Evolutionary conservation across 163 green algal genomes (phyloP).

Genomic region (Volvox carteri): DNA sequence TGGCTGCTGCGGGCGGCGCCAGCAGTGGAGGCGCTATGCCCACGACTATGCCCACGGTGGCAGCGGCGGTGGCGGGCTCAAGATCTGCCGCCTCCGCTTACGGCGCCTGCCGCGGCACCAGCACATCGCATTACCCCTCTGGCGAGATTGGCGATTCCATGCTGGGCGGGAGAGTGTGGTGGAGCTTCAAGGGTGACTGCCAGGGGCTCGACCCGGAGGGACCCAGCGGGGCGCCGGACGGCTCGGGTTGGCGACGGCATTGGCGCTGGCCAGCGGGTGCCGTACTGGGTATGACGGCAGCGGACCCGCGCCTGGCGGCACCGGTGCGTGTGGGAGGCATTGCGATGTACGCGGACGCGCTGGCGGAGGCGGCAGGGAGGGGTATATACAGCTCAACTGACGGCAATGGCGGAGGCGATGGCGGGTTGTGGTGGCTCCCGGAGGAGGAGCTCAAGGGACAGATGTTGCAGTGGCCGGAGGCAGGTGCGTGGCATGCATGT

Average conservation of each 20-base stretch:
- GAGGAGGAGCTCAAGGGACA: neutral
- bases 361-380: neutral
- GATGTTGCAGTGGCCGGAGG: conserved; percentile 21
- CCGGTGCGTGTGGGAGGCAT: neutral
- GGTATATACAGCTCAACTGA: neutral
- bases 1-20: neutral
- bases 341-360: neutral
- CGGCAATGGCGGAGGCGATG: neutral
- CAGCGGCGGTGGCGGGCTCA: neutral
- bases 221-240: too few species aligned
- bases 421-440: neutral
- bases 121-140: too few species aligned
- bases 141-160: neutral
- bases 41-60: neutral
- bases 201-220: neutral
- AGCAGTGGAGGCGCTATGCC: neutral
- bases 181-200: neutral
- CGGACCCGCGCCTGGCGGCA: conserved; percentile 40
- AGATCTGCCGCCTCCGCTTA: too few species aligned
- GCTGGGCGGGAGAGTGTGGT: conserved; percentile 21
- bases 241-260: too few species aligned
- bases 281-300: conserved; percentile 32
- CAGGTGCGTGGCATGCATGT: conserved; percentile 12
- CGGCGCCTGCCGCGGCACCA: too few species aligned
- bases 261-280: conserved; percentile 48